A percentile compares a stretch with the other conserved stretches of the same genome.
These are phyloP conservation scores for Chenopodium formosanum DNA, from an alignment of 148 eudicot species.

Conservation along the genomic window DNA sequence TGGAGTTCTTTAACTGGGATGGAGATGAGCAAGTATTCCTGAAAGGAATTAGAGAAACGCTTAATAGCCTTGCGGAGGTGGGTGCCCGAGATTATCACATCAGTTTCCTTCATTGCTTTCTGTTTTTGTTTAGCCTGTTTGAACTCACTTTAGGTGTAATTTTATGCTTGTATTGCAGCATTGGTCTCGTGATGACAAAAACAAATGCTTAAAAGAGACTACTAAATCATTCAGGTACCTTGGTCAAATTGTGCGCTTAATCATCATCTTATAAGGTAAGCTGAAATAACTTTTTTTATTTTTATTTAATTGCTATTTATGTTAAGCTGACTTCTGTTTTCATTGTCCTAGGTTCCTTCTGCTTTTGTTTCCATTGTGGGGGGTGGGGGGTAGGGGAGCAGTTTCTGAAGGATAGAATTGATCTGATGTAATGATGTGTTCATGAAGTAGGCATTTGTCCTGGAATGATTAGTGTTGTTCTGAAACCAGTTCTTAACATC, in stretches of 20 bases:
- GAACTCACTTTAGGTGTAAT: background rate
- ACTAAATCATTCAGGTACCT: conserved; percentile 66
- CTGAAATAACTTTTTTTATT: background rate
- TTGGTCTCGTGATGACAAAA: conserved; percentile 85
- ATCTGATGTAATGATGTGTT: background rate
- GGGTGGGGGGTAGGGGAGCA: background rate
- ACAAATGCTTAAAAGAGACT: conserved; percentile 79
- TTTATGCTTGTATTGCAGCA: conserved; percentile 52
- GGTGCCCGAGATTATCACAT: conserved; percentile 17
- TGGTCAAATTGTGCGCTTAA: conserved; percentile 86
- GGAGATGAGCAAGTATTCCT: conserved; percentile 61
- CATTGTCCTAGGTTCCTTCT: background rate
- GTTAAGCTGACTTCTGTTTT: background rate
- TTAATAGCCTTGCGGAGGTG: conserved; percentile 79
- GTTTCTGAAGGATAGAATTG: background rate
- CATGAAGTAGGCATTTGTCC: background rate
- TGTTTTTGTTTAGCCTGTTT: background rate
- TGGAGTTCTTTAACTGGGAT: conserved; percentile 76
- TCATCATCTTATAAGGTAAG: conserved; percentile 54
- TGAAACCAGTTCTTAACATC: background rate
- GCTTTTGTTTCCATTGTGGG: background rate
- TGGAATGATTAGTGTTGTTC: background rate
- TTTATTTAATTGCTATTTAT: background rate
- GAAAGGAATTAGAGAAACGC: conserved; percentile 64
- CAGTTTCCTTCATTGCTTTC: background rate